Conservation (phyloP, 2,329 filamentous ascomycete genomes). For the Grosmannia serpens region DNA sequence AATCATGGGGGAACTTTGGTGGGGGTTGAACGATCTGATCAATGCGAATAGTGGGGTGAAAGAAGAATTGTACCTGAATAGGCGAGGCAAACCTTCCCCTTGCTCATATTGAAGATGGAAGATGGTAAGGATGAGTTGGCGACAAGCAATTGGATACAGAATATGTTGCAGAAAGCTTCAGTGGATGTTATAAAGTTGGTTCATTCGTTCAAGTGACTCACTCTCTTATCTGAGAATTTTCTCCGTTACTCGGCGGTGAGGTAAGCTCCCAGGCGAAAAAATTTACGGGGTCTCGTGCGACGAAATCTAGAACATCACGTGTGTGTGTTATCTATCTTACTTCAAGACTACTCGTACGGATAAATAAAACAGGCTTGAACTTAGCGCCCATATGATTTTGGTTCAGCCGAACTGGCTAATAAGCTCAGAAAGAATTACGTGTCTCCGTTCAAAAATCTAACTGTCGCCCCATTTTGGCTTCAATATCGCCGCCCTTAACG, state of each 20-base stretch:
- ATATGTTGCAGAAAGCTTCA: background rate
- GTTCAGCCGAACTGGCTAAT: no score
- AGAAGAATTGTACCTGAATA: slow-evolving; percentile 13
- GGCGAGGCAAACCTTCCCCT: slow-evolving; percentile 21
- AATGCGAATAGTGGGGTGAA: background rate
- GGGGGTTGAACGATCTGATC: background rate
- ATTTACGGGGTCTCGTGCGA: background rate
- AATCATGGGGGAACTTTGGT: background rate
- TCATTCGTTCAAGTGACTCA: background rate
- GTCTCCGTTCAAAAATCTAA: no score
- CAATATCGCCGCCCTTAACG: no score
- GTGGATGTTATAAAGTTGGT: background rate
- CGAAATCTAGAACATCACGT: background rate
- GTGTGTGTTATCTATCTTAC: no score
- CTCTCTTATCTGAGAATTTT: slow-evolving; percentile 3
- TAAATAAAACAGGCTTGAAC: no score
- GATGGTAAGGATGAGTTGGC: background rate
- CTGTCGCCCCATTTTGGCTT: no score
- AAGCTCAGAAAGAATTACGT: no score
- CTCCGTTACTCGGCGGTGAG: slow-evolving; percentile 3
- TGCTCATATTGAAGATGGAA: slow-evolving; percentile 16
- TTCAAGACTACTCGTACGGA: no score
- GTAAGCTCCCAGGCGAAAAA: background rate
- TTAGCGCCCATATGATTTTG: no score
- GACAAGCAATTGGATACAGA: background rate